Base-by-base conservation (phyloP, 495 filamentous ascomycete species). In the Immersiella caudata region DNA sequence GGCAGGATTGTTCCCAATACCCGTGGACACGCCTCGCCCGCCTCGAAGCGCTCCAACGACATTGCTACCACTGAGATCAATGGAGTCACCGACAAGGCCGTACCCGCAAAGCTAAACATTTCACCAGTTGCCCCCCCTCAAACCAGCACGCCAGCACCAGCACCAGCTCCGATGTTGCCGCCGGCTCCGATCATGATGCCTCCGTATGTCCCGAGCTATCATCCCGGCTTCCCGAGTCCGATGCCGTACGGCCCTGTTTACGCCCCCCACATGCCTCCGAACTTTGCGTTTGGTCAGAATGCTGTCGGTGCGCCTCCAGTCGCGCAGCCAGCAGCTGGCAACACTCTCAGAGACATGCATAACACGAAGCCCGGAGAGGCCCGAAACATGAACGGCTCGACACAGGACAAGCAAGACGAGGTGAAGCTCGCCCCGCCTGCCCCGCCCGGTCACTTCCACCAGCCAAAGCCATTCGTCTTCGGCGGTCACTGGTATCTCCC, bases 1-100 rank as follows among this genome's bases (percentile, higher is more conserved):
- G 81, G 84, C 49, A 76, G 80, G 51, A 86, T 87, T 70, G 85
- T 87, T 5, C 84, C 85, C 14, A 87, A 87, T 67, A 85, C 79
- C 27, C 82, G 84, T 12, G 80, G 76, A 18, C 79, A 79, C 4
- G 72, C 71, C 4, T 83, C 81, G 11, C 81, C 82, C 5, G 79
- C 79, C 1, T 67, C 75, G 18, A 83, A 81, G 73, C 78, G 80
- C 60, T 59, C 69, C 22, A 80, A 70, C 52, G 81, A 83, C 40
- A 72, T 52, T 46, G 35, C 71, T 36, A 50, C 62, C 22, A 56
- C 67, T 16, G 74, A 76, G 7, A 62, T 52, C 50, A 62, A 70
- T 21, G 56, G 55, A 0, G n/a, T 21, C 14, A 8, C 57, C 1
- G 72, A 75, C 20, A 73, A 72, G 58, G 29, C 65, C 1, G 36